Percentiles rank a stretch among this genome's conserved stretches.
These are phyloP conservation scores for Xylaria venustula DNA, from an alignment of 495 filamentous ascomycete species.

Conservation along the genomic window DNA sequence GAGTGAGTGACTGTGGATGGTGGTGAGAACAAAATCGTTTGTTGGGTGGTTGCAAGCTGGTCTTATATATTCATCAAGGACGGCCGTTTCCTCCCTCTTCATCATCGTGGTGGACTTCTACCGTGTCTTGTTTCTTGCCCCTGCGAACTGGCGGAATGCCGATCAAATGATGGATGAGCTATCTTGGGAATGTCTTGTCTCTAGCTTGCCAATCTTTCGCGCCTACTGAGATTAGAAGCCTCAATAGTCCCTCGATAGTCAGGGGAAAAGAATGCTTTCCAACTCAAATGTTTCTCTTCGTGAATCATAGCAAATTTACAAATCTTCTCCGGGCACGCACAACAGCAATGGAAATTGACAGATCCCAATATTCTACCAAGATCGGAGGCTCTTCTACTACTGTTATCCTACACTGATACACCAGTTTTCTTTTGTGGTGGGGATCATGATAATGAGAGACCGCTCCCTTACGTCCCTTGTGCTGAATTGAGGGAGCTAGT, in stretches of 20 bases:
- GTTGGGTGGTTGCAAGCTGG: constrained; percentile 7
- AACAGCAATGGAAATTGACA: too few relatives aligned
- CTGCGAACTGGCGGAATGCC: constrained; percentile 18
- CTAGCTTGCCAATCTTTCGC: not conserved
- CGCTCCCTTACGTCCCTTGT: not conserved
- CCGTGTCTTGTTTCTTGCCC: not conserved
- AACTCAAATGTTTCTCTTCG: not conserved
- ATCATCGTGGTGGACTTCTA: constrained; percentile 15
- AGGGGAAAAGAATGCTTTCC: constrained; percentile 2
- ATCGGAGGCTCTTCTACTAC: too few relatives aligned
- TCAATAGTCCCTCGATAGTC: constrained; percentile 11
- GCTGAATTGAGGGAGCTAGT: not conserved
- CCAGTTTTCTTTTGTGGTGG: not conserved
- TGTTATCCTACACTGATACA: not conserved
- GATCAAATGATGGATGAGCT: constrained; percentile 14
- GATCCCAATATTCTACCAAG: too few relatives aligned
- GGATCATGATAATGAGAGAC: not conserved
- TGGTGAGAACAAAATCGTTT: constrained; percentile 8
- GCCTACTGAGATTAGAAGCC: constrained; percentile 13
- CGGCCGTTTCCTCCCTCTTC: not conserved
- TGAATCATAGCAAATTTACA: not conserved
- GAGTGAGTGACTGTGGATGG: constrained; percentile 23
- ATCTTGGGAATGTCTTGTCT: constrained; percentile 31
- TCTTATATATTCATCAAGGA: constrained; percentile 29
- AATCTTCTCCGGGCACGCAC: not conserved